Conservation (phyloP, 352 stramenopile genomes). For the Pythium apleroticum region DNA sequence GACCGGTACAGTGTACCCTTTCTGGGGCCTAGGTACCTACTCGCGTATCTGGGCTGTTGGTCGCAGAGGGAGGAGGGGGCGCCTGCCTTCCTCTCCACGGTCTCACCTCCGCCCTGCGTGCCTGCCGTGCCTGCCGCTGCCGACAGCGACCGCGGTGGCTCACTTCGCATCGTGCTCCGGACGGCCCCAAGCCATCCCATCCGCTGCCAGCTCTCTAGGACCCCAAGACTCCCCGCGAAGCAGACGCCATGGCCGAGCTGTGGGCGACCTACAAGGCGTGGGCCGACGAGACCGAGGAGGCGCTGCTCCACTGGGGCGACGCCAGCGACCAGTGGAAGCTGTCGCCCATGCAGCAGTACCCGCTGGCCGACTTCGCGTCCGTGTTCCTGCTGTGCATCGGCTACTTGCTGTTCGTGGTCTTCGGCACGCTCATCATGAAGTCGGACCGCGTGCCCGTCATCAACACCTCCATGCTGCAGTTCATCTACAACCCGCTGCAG, state of each 20-base stretch:
- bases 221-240: not conserved
- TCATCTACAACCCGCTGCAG: conserved; percentile 97
- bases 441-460: conserved; percentile 54
- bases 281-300: conserved; percentile 48
- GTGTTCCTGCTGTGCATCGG: conserved; percentile 57
- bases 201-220: not conserved
- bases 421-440: conserved; percentile 80
- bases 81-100: not conserved
- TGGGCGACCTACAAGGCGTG: conserved; percentile 36
- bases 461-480: conserved; percentile 88
- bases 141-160: not conserved
- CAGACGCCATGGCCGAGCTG: conserved; percentile 26
- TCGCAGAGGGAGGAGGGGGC: conserved; percentile 1
- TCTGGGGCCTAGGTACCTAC: not conserved
- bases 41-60: not conserved
- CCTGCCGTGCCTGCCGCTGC: not conserved
- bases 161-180: conserved; percentile 2
- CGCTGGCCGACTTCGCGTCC: conserved; percentile 59
- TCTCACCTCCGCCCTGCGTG: not conserved
- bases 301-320: conserved; percentile 61
- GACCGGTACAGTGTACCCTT: not conserved
- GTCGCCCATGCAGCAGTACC: conserved; percentile 58
- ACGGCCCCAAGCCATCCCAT: conserved; percentile 5
- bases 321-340: conserved; percentile 57
- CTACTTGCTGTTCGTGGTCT: conserved; percentile 69